These are phyloP conservation scores for Alternaria alternata DNA, from an alignment of 2,329 filamentous ascomycete genomes.

Conservation along the genomic window DNA sequence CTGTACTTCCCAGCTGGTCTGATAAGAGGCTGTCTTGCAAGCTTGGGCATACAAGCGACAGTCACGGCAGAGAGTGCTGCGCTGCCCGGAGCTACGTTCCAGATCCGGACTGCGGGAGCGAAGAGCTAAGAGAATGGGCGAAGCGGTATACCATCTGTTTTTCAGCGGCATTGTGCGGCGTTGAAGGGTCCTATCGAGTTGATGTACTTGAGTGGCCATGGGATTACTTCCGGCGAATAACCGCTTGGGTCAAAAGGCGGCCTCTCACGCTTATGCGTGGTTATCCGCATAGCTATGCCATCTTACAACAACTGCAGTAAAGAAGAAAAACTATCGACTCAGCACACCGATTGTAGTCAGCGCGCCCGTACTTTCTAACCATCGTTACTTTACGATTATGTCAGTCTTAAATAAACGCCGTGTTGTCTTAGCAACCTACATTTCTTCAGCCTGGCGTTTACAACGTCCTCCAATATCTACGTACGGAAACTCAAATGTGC, in stretches of 20 bases:
- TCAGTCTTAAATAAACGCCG: not conserved
- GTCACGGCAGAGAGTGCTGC: slow-evolving; percentile 91
- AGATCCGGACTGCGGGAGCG: slow-evolving; percentile 83
- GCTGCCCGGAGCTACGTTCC: slow-evolving; percentile 88
- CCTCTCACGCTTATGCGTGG: not conserved
- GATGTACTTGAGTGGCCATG: not conserved
- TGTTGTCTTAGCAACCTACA: not conserved
- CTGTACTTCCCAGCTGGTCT: slow-evolving; percentile 95
- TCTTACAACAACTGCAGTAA: not conserved
- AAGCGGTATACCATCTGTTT: slow-evolving; percentile 2
- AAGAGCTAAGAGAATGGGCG: slow-evolving; percentile 63
- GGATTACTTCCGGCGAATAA: not conserved
- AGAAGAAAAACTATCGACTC: not conserved
- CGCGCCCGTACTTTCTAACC: not conserved
- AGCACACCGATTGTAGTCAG: not conserved
- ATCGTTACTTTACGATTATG: not conserved
- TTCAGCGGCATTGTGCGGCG: slow-evolving; percentile 46
- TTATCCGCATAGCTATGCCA: not conserved
- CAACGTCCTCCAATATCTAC: not conserved
- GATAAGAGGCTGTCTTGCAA: slow-evolving; percentile 89
- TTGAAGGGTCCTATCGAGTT: slow-evolving; percentile 15
- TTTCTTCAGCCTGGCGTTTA: not conserved
- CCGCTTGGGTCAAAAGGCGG: not conserved
- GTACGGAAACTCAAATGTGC: not conserved
- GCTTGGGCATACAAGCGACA: slow-evolving; percentile 86